Evolutionary conservation across 164 flowering plant genomes (phyloP).

Genomic region (Vitis cinerea): DNA sequence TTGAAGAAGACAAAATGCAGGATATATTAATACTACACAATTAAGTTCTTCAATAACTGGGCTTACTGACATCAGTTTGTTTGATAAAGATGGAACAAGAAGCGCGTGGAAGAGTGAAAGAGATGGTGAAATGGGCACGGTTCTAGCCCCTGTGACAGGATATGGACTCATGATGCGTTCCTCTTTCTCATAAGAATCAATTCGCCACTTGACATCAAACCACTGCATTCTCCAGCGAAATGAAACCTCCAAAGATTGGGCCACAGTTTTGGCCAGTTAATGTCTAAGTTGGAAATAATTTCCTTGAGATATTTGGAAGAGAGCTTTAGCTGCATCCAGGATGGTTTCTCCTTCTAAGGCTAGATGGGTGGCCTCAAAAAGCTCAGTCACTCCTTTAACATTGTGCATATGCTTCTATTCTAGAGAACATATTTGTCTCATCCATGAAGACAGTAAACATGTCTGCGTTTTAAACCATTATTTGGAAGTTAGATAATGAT

Average conservation of each 20-base stretch:
- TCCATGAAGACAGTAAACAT: slow-evolving; percentile 25
- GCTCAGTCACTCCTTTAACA: slow-evolving; percentile 28
- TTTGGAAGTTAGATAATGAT: background rate
- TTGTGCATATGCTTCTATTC: slow-evolving; percentile 2
- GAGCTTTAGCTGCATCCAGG: slow-evolving; percentile 28
- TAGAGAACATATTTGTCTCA: slow-evolving; percentile 23
- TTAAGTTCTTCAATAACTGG: slow-evolving; percentile 5
- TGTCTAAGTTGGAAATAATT: background rate
- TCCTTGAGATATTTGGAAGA: slow-evolving; percentile 15
- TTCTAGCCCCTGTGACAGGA: background rate
- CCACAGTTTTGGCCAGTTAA: slow-evolving; percentile 11
- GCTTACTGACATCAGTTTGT: background rate
- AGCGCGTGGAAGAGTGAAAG: background rate
- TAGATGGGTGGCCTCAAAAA: slow-evolving; percentile 43
- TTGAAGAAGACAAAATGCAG: too few relatives aligned
- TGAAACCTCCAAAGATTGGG: slow-evolving; percentile 36
- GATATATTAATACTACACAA: background rate
- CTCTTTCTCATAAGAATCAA: slow-evolving; percentile 14
- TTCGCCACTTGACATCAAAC: slow-evolving; percentile 35
- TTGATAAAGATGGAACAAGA: slow-evolving; percentile 3
- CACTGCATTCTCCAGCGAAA: slow-evolving; percentile 33
- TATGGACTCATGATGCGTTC: slow-evolving; percentile 6
- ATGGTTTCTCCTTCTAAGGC: slow-evolving; percentile 27
- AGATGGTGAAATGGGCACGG: background rate
- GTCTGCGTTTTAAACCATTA: slow-evolving; percentile 19